phyloP scores from a whole-genome alignment of 2,329 filamentous ascomycete genomes.

The Colletotrichum noveboracense region DNA sequence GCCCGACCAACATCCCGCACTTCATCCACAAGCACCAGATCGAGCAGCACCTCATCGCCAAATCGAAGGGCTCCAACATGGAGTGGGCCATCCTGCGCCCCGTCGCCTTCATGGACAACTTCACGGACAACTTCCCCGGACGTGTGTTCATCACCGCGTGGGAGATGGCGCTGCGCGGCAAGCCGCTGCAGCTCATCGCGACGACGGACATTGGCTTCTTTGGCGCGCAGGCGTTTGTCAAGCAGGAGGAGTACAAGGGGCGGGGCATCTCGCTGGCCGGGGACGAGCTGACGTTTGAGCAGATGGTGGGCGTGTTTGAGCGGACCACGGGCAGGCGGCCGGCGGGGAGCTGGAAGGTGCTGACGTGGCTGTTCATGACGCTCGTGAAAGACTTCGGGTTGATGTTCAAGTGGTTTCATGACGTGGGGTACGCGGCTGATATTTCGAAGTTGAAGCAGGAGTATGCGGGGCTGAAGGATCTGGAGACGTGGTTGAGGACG shows the following conservation, averaged over 20 bases:
- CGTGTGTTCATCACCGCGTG: slow-evolving; percentile 37
- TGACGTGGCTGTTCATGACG: slow-evolving; percentile 29
- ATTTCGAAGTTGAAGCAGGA: slow-evolving; percentile 30
- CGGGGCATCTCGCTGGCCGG: slow-evolving; percentile 42
- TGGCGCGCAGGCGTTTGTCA: slow-evolving; percentile 38
- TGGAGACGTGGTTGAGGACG: slow-evolving; percentile 51
- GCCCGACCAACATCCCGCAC: slow-evolving; percentile 62
- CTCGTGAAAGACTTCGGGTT: slow-evolving; percentile 35
- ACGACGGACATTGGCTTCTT: slow-evolving; percentile 43
- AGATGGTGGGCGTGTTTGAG: slow-evolving; percentile 36
- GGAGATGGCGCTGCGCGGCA: slow-evolving; percentile 32
- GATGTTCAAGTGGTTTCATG: slow-evolving; percentile 43
- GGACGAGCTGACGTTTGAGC: slow-evolving; percentile 40
- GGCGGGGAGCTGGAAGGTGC: slow-evolving; percentile 33
- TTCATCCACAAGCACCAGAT: slow-evolving; percentile 66
- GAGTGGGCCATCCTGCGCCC: slow-evolving; percentile 42
- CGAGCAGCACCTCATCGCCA: slow-evolving; percentile 62
- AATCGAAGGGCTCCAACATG: slow-evolving; percentile 34
- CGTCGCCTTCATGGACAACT: slow-evolving; percentile 46
- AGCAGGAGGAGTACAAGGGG: slow-evolving; percentile 34
- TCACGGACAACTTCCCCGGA: slow-evolving; percentile 32
- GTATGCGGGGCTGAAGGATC: slow-evolving; percentile 31
- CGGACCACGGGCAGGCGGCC: slow-evolving; percentile 31
- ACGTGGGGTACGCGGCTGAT: slow-evolving; percentile 39
- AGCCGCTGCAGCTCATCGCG: slow-evolving; percentile 39